These are phyloP conservation scores for Dicorynia guianensis DNA, from an alignment of 306 rosid genomes.

Conservation along the genomic window DNA sequence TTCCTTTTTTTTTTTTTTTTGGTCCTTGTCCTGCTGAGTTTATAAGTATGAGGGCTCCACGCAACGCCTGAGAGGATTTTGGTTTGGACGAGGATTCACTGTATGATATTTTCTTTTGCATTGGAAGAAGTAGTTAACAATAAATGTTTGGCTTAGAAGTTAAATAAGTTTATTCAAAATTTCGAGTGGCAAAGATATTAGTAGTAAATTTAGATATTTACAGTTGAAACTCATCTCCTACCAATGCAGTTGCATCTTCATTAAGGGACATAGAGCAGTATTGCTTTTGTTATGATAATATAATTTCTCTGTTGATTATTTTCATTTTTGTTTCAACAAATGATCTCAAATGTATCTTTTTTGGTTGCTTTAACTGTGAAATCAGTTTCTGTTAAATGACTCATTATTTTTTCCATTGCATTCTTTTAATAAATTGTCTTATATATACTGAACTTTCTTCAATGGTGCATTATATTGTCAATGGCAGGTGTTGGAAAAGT, in stretches of 20 bases:
- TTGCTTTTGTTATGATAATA: background rate
- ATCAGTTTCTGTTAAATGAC: background rate
- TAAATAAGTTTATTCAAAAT: too few species aligned
- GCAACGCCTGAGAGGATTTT: too few species aligned
- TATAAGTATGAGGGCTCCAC: too few species aligned
- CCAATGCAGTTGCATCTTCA: background rate
- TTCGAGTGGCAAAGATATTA: too few species aligned
- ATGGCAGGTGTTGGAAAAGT: constrained; percentile 81
- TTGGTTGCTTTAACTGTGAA: constrained; percentile 19
- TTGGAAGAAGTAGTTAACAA: too few species aligned
- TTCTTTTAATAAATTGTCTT: background rate
- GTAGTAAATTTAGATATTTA: too few species aligned
- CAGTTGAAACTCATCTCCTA: background rate
- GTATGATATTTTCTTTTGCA: too few species aligned
- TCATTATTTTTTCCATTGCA: background rate
- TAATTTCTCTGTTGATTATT: background rate
- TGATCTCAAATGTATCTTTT: background rate
- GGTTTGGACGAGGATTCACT: too few species aligned
- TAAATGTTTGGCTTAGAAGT: too few species aligned
- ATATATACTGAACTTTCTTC: background rate
- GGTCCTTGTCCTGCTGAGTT: too few species aligned
- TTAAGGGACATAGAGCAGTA: background rate
- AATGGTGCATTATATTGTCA: constrained; percentile 34
- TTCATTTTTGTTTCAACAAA: background rate
- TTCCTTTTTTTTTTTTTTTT: too few species aligned